Evolutionary conservation across 257 asterid species (phyloP).

Genomic region (Coffea canephora): DNA sequence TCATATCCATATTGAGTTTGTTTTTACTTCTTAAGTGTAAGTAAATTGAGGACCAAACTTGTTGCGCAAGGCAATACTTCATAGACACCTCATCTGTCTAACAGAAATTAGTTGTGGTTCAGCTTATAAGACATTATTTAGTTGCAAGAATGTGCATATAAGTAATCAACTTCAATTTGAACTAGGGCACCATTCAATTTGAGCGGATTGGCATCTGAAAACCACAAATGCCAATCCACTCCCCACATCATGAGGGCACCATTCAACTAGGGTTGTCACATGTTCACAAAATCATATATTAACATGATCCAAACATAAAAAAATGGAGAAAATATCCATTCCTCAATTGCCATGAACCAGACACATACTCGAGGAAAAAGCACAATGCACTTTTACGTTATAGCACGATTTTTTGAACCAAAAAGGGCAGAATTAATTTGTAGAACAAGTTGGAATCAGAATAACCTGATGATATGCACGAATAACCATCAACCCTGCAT

Average conservation of each 20-base stretch:
- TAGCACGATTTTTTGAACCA: neutral
- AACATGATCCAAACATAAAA: neutral
- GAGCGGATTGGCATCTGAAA: neutral
- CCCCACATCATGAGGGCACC: neutral
- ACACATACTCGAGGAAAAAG: neutral
- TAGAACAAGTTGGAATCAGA: neutral
- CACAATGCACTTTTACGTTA: neutral
- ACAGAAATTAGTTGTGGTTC: too few relatives aligned
- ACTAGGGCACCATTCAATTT: too few relatives aligned
- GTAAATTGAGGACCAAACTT: neutral
- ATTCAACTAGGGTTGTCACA: neutral
- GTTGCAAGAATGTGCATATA: neutral
- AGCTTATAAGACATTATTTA: neutral
- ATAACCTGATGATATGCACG: constrained; percentile 93
- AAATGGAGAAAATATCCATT: neutral
- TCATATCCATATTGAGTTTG: neutral
- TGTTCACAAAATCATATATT: neutral
- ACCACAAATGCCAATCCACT: neutral
- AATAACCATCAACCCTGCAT: constrained; percentile 97
- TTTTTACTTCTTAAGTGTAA: neutral
- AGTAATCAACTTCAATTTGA: neutral
- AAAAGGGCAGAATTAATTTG: constrained; percentile 5
- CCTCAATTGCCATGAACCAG: neutral
- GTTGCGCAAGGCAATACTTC: neutral
- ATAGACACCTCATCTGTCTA: neutral